Conservation (phyloP, 345 rosid genomes). For the Ricinus communis region DNA sequence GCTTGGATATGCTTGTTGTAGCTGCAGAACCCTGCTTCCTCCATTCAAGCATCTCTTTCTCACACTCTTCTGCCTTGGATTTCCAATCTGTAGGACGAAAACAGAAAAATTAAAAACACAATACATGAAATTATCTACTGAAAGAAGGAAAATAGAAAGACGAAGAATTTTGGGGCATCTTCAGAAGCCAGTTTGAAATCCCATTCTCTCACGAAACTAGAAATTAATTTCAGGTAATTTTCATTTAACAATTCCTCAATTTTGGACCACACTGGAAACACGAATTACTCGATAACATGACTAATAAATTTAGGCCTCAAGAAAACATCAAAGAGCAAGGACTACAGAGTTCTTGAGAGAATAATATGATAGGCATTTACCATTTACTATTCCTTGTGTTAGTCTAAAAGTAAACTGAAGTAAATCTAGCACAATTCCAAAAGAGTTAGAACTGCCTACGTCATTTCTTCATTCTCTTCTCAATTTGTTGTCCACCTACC, state of each 20-base stretch:
- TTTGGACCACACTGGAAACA: too few relatives aligned
- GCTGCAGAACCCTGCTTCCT: constrained; percentile 81
- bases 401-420: background rate
- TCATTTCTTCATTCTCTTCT: background rate
- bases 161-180: background rate
- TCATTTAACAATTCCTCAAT: background rate
- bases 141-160: background rate
- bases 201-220: background rate
- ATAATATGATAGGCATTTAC: background rate
- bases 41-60: constrained; percentile 86
- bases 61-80: constrained; percentile 81
- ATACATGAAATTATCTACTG: background rate
- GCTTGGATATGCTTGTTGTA: constrained; percentile 73
- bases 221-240: background rate
- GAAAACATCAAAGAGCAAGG: background rate
- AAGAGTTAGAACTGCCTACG: background rate
- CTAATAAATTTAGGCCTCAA: background rate
- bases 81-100: constrained; percentile 64
- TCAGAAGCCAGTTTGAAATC: background rate
- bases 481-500: background rate
- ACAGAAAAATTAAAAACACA: constrained; percentile 6
- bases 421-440: background rate
- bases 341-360: background rate
- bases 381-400: background rate
- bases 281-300: background rate